Conservation (phyloP, 768 basidiomycete species). For the Podaxis carcinomalis region DNA sequence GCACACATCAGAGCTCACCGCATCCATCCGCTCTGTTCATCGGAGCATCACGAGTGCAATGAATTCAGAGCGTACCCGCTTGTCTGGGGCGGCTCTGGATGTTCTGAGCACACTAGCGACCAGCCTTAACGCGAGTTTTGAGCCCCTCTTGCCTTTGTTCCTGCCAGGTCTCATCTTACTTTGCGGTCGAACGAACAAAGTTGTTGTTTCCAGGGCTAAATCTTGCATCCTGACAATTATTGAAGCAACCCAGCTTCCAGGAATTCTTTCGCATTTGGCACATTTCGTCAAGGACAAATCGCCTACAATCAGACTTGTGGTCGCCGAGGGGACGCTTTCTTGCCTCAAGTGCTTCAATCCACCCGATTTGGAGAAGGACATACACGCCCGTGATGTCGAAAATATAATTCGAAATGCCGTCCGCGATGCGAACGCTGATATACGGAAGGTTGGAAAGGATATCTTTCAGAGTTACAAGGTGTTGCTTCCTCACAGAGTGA, state of each 20-base stretch:
- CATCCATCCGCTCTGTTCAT: slow-evolving; percentile 45
- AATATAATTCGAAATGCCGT: slow-evolving; percentile 61
- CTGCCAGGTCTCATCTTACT: slow-evolving; percentile 64
- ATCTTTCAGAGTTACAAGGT: slow-evolving; percentile 75
- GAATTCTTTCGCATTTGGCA: slow-evolving; percentile 56
- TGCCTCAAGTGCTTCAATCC: slow-evolving; percentile 77
- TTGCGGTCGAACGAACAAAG: slow-evolving; percentile 75
- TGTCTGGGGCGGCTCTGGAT: slow-evolving; percentile 66
- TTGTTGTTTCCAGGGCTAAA: slow-evolving; percentile 64
- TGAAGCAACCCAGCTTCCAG: slow-evolving; percentile 62
- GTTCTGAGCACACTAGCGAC: slow-evolving; percentile 50
- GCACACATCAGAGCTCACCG: slow-evolving; percentile 42
- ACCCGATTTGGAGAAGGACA: slow-evolving; percentile 71
- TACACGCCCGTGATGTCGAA: slow-evolving; percentile 63
- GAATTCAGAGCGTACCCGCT: slow-evolving; percentile 68
- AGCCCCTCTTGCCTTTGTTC: slow-evolving; percentile 61
- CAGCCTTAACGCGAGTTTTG: slow-evolving; percentile 58
- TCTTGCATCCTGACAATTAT: slow-evolving; percentile 57
- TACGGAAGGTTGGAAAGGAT: slow-evolving; percentile 63
- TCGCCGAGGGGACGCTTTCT: slow-evolving; percentile 60
- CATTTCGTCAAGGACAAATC: slow-evolving; percentile 68
- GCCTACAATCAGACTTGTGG: slow-evolving; percentile 52
- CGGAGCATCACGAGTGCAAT: slow-evolving; percentile 55
- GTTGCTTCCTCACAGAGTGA: slow-evolving; percentile 63
- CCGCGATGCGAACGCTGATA: slow-evolving; percentile 71